Percentiles rank a stretch among this genome's conserved stretches.
Conservation (phyloP, 768 basidiomycete species). For the Tylopilus intermedius region DNA sequence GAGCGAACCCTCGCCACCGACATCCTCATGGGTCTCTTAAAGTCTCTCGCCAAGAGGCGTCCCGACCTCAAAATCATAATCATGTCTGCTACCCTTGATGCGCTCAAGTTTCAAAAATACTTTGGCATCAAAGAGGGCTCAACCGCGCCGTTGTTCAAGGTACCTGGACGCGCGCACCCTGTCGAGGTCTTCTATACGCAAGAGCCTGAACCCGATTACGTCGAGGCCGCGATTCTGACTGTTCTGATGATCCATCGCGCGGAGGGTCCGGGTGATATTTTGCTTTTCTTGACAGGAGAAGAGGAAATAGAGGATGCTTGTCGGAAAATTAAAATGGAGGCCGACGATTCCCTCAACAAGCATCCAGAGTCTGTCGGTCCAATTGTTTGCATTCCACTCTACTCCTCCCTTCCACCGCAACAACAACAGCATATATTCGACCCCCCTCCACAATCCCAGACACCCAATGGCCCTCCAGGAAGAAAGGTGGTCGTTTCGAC, state of each 20-base stretch:
- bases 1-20: conserved; percentile 97
- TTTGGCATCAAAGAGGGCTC: conserved; percentile 49
- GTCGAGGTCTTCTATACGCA: conserved; percentile 95
- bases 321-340: conserved; percentile 86
- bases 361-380: conserved; percentile 79
- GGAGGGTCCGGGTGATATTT: conserved; percentile 87
- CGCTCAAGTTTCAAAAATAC: conserved; percentile 95
- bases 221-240: conserved; percentile 93
- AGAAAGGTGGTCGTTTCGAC: conserved; percentile 94
- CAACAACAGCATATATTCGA: conserved; percentile 98
- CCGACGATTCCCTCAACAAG: conserved; percentile 72
- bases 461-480: conserved; percentile 69
- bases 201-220: conserved; percentile 91
- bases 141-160: conserved; percentile 78
- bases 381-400: conserved; percentile 84
- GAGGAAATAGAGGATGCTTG: conserved; percentile 98
- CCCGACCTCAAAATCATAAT: conserved; percentile 92
- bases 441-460: conserved; percentile 62
- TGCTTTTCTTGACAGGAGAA: conserved; percentile 96
- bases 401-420: conserved; percentile 89
- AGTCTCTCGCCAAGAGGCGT: conserved; percentile 73
- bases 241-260: conserved; percentile 96
- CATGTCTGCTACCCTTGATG: conserved; percentile 98
- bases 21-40: conserved; percentile 96
- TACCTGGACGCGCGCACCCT: conserved; percentile 89